Percentiles rank a stretch among this genome's conserved stretches.
Conservation (phyloP, 1,284 basidiomycete genomes). For the Ceratobasidium sp. region DNA sequence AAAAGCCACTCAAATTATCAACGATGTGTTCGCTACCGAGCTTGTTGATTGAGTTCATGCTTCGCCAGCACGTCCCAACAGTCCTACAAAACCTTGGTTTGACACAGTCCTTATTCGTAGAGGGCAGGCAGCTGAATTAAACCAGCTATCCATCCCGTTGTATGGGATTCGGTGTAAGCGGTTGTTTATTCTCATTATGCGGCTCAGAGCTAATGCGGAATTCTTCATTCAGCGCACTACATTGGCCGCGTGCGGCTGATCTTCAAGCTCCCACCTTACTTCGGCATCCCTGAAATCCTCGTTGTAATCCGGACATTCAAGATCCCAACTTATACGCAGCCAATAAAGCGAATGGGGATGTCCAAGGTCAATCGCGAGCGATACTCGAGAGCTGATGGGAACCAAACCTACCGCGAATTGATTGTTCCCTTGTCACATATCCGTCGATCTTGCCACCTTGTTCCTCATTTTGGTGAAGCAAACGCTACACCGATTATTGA, state of each 20-base stretch:
- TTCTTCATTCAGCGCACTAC: not conserved
- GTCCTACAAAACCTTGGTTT: not conserved
- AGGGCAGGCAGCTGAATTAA: not conserved
- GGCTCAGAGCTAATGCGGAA: too few species aligned
- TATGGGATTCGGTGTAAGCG: not conserved
- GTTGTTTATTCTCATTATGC: not conserved
- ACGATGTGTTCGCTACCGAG: not conserved
- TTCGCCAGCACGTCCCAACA: not conserved
- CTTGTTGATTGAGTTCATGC: not conserved
- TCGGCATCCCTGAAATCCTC: not conserved
- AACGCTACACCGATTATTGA: not conserved
- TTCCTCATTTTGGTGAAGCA: not conserved
- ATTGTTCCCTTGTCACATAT: not conserved
- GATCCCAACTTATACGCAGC: not conserved
- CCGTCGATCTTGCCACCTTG: slow-evolving; percentile 5
- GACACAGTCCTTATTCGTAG: slow-evolving; percentile 25
- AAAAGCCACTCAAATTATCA: not conserved
- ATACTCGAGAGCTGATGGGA: not conserved
- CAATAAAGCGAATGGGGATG: not conserved
- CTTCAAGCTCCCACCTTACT: slow-evolving; percentile 5
- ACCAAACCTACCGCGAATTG: not conserved
- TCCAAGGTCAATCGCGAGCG: not conserved
- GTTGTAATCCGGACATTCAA: not conserved
- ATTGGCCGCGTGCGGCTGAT: slow-evolving; percentile 22
- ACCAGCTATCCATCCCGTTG: not conserved